Evolutionary conservation across 768 basidiomycete species (phyloP).

Genomic region (Boletus tylopilopsis): DNA sequence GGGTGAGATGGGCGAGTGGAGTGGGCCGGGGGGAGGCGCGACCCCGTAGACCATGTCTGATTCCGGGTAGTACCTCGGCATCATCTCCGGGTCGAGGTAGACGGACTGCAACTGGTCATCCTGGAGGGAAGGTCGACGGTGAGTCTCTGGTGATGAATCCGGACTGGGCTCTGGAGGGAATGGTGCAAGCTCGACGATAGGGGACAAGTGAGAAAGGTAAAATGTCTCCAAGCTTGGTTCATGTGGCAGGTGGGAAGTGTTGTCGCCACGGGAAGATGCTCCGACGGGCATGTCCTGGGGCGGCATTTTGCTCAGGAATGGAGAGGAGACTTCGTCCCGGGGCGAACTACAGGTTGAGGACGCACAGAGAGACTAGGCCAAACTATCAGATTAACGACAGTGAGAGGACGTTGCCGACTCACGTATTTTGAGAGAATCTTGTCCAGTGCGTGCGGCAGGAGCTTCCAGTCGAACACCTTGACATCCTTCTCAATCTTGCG

Average conservation of each 20-base stretch:
- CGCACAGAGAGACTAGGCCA: constrained; percentile 44
- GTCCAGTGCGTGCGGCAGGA: constrained; percentile 66
- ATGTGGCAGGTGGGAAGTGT: constrained; percentile 3
- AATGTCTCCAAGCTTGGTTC: constrained; percentile 16
- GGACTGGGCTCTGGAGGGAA: constrained; percentile 18
- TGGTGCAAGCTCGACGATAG: constrained; percentile 11
- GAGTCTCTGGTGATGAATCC: constrained; percentile 10
- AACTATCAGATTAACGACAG: constrained; percentile 1
- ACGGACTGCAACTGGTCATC: constrained; percentile 22
- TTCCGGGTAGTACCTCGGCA: constrained; percentile 20
- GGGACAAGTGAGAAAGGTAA: constrained; percentile 21
- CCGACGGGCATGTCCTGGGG: neutral
- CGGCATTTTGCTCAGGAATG: constrained; percentile 31
- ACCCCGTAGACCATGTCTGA: constrained; percentile 15
- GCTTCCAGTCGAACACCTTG: constrained; percentile 77
- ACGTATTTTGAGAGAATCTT: constrained; percentile 87
- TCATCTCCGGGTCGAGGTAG: constrained; percentile 22
- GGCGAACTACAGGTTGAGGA: constrained; percentile 31
- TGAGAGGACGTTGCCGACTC: constrained; percentile 27
- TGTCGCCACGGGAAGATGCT: constrained; percentile 18
- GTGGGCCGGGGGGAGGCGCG: neutral
- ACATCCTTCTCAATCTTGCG: constrained; percentile 97
- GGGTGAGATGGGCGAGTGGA: constrained; percentile 15
- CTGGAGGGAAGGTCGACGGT: constrained; percentile 13
- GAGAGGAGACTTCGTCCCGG: constrained; percentile 22